Percentiles rank a stretch among this genome's conserved stretches.
Conservation (phyloP, 148 eudicot genomes). For the Beta vulgaris region DNA sequence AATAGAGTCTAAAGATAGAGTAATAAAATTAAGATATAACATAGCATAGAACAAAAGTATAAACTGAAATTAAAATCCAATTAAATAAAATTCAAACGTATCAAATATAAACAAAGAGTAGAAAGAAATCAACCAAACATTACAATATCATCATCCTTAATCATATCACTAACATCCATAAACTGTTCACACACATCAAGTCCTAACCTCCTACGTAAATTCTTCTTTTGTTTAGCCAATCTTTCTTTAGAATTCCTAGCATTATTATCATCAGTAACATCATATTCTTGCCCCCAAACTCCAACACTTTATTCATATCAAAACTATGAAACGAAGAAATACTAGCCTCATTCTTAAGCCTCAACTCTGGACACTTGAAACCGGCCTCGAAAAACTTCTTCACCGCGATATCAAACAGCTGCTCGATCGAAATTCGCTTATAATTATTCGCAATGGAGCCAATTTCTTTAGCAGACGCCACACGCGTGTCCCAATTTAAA, state of each 20-base stretch:
- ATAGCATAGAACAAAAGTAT: no score
- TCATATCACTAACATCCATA: conserved; percentile 98
- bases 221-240: conserved; percentile 83
- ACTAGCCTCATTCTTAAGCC: conserved; percentile 41
- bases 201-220: conserved; percentile 74
- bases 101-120: no score
- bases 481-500: conserved; percentile 98
- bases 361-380: conserved; percentile 34
- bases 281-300: conserved; percentile 98
- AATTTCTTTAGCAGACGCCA: conserved; percentile 91
- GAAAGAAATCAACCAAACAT: no score
- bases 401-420: conserved; percentile 37
- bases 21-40: no score
- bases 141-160: conserved; percentile 85
- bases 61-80: no score
- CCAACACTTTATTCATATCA: conserved; percentile 84
- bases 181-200: conserved; percentile 94
- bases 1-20: no score
- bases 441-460: conserved; percentile 89
- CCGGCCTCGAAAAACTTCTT: conserved; percentile 51
- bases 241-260: conserved; percentile 68
- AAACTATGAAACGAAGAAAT: conserved; percentile 67
- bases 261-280: conserved; percentile 57
- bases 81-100: no score
- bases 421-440: conserved; percentile 57